A percentile compares a stretch with the other conserved stretches of the same genome.
Conservation (phyloP, 768 basidiomycete species). For the Porpolomopsis calyptriformis region DNA sequence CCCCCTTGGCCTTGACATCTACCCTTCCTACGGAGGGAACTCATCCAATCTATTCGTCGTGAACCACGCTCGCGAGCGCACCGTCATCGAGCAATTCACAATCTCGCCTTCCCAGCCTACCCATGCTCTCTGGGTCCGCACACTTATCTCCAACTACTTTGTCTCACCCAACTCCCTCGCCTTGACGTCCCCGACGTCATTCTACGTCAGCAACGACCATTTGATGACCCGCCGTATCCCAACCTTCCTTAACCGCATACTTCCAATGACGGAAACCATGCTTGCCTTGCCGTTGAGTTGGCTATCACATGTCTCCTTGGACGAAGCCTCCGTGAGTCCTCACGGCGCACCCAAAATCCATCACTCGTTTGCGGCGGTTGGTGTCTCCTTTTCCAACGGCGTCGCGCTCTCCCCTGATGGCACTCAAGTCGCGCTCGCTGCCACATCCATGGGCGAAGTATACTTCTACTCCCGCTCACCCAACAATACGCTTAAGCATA, state of each 20-base stretch:
- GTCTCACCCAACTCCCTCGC: slow-evolving; percentile 59
- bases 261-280: slow-evolving; percentile 46
- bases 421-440: slow-evolving; percentile 44
- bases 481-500: slow-evolving; percentile 31
- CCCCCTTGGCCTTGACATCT: slow-evolving; percentile 55
- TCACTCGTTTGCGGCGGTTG: slow-evolving; percentile 32
- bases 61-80: slow-evolving; percentile 54
- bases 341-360: slow-evolving; percentile 19
- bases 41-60: slow-evolving; percentile 51
- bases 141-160: slow-evolving; percentile 47
- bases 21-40: slow-evolving; percentile 38
- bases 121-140: slow-evolving; percentile 45
- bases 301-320: slow-evolving; percentile 44
- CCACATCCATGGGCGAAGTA: slow-evolving; percentile 38
- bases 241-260: slow-evolving; percentile 32
- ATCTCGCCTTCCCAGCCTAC: slow-evolving; percentile 35
- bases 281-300: slow-evolving; percentile 49
- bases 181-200: slow-evolving; percentile 52
- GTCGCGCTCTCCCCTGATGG: slow-evolving; percentile 45
- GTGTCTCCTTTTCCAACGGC: slow-evolving; percentile 62
- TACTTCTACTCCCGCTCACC: slow-evolving; percentile 42
- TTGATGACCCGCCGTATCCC: slow-evolving; percentile 53
- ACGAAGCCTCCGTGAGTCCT: slow-evolving; percentile 7
- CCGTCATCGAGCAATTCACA: slow-evolving; percentile 59
- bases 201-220: slow-evolving; percentile 70